A percentile compares a stretch with the other conserved stretches of the same genome.
Evolutionary conservation across 352 stramenopile species (phyloP).

Genomic region (Pythium monospermum): DNA sequence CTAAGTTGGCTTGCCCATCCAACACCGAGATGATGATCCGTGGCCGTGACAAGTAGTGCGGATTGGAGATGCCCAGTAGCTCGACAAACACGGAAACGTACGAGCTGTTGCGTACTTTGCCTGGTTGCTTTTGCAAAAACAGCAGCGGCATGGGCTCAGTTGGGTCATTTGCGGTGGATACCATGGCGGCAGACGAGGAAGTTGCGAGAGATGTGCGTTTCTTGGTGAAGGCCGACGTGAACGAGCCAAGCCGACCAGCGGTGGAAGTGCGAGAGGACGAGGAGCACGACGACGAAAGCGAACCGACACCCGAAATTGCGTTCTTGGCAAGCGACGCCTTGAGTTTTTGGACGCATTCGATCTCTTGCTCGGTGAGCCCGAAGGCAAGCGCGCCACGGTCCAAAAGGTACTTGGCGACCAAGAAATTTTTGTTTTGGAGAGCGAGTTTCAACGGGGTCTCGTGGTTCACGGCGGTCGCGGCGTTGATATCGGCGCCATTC

Average conservation of each 20-base stretch:
- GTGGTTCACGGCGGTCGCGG: conserved; percentile 15
- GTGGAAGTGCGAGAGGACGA: conserved; percentile 9
- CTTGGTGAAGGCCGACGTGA: no score
- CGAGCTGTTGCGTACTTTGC: conserved; percentile 68
- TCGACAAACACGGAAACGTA: conserved; percentile 83
- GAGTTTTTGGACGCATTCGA: conserved; percentile 26
- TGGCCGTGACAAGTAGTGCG: conserved; percentile 45
- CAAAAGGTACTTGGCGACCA: conserved; percentile 32
- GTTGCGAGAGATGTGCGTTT: conserved; percentile 16
- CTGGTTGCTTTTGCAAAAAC: conserved; percentile 71
- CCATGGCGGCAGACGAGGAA: no score
- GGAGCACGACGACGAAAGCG: conserved; percentile 4
- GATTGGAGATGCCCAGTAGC: conserved; percentile 52
- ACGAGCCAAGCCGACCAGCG: conserved; percentile 19
- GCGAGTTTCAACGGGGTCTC: conserved; percentile 37
- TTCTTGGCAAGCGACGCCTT: conserved; percentile 29
- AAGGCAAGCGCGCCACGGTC: conserved; percentile 28
- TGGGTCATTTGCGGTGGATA: conserved; percentile 17
- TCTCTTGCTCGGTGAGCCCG: conserved; percentile 22
- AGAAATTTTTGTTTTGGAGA: conserved; percentile 26
- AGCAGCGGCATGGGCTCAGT: conserved; percentile 34
- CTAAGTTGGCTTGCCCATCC: conserved; percentile 52
- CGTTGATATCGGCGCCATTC: conserved; percentile 45
- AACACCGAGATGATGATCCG: conserved; percentile 70
- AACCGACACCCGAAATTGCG: conserved; percentile 25